Conservation (phyloP, 192 early-diverging fungal genomes). For the Pilobolus umbonatus region DNA sequence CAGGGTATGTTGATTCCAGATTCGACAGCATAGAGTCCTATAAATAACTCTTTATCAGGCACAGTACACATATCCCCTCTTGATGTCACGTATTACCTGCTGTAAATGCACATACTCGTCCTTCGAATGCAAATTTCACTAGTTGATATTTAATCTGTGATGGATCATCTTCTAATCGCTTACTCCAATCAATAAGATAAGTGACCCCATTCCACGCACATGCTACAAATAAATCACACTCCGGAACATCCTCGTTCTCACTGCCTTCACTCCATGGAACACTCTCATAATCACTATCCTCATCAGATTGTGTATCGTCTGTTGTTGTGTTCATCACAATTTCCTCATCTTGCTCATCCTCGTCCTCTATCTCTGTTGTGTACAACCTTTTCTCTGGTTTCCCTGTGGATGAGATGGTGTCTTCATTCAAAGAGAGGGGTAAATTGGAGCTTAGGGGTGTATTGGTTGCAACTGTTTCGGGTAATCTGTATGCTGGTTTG, state of each 20-base stretch:
- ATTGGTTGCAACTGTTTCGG: background rate
- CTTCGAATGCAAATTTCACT: slow-evolving; percentile 53
- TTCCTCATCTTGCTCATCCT: background rate
- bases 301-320: slow-evolving; percentile 9
- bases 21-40: slow-evolving; percentile 48
- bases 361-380: background rate
- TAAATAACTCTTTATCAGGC: background rate
- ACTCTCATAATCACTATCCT: slow-evolving; percentile 14
- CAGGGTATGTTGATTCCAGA: slow-evolving; percentile 50
- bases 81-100: slow-evolving; percentile 38
- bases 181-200: slow-evolving; percentile 49
- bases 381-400: background rate
- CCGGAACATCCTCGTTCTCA: slow-evolving; percentile 21
- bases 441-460: background rate
- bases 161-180: slow-evolving; percentile 11
- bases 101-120: slow-evolving; percentile 54
- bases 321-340: slow-evolving; percentile 7
- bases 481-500: background rate
- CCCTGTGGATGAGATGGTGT: background rate
- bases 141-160: slow-evolving; percentile 39
- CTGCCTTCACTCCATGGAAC: slow-evolving; percentile 19
- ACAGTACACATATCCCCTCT: background rate
- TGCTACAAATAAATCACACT: slow-evolving; percentile 47
- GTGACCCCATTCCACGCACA: slow-evolving; percentile 58
- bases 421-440: background rate